Evolutionary conservation across 148 eudicot species (phyloP).

Genomic region (Amaranthus hypochondriacus): DNA sequence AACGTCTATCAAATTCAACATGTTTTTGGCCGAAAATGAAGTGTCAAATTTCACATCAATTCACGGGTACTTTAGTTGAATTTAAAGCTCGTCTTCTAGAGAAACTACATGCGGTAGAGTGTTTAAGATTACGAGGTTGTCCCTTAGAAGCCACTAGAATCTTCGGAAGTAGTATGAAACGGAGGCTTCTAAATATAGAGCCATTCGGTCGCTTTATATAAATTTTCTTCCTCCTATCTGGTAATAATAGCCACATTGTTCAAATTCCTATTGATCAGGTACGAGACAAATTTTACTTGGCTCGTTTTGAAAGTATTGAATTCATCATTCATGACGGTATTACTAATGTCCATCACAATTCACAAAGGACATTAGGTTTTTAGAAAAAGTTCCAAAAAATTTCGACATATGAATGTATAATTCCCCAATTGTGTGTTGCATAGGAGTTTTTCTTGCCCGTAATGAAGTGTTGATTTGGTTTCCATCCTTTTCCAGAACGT

Average conservation of each 20-base stretch:
- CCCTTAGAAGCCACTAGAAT: neutral
- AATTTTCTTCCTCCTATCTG: neutral
- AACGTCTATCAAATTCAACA: neutral
- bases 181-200: neutral
- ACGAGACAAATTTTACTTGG: too few species aligned
- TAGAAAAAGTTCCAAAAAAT: too few species aligned
- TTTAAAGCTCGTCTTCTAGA: neutral
- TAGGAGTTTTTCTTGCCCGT: neutral
- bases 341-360: too few species aligned
- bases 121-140: neutral
- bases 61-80: neutral
- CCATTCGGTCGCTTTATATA: neutral
- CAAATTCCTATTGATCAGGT: too few species aligned
- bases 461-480: slow-evolving; percentile 12
- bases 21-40: neutral
- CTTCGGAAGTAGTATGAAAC: neutral
- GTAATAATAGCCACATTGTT: too few species aligned
- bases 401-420: too few species aligned
- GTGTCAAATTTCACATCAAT: neutral
- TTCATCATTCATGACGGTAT: too few species aligned
- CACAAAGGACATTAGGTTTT: too few species aligned
- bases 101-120: neutral
- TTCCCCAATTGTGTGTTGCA: neutral
- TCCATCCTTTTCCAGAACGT: slow-evolving; percentile 45
- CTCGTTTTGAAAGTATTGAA: too few species aligned